Percentiles rank a stretch among this genome's conserved stretches.
Evolutionary conservation across 2,329 filamentous ascomycete genomes (phyloP).

Genomic region (Penicillium sp.): DNA sequence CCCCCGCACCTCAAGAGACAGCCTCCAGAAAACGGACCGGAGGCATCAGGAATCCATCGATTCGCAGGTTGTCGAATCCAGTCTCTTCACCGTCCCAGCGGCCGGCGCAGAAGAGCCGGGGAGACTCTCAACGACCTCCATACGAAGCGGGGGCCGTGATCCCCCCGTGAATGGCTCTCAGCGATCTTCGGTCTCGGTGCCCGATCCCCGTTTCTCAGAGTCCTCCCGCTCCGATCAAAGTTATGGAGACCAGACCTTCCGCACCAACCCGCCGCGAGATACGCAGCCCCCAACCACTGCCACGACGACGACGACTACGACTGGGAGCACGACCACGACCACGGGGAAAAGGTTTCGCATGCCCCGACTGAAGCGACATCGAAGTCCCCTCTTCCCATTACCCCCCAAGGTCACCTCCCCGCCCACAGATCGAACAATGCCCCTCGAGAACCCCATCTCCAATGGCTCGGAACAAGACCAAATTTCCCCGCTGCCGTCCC

Average conservation of each 20-base stretch:
- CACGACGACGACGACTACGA: no score
- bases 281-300: constrained; percentile 45
- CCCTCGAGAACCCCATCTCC: constrained; percentile 18
- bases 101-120: constrained; percentile 56
- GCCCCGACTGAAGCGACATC: constrained; percentile 67
- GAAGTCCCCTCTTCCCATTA: constrained; percentile 78
- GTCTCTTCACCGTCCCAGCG: constrained; percentile 41
- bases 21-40: constrained; percentile 16
- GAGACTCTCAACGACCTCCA: constrained; percentile 44
- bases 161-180: constrained; percentile 55
- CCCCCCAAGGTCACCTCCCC: constrained; percentile 56
- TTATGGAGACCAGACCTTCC: constrained; percentile 61
- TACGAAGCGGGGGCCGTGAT: constrained; percentile 47
- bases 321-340: no score
- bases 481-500: constrained; percentile 42
- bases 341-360: constrained; percentile 69
- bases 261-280: constrained; percentile 57
- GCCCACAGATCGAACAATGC: constrained; percentile 15
- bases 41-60: constrained; percentile 23
- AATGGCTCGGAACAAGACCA: constrained; percentile 27
- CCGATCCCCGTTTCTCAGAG: constrained; percentile 65
- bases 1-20: constrained; percentile 15
- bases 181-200: constrained; percentile 58
- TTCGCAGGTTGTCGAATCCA: constrained; percentile 25
- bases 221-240: constrained; percentile 87